These are phyloP conservation scores for Hygrophoropsis aurantiaca DNA, from an alignment of 768 basidiomycete genomes.

Conservation along the genomic window DNA sequence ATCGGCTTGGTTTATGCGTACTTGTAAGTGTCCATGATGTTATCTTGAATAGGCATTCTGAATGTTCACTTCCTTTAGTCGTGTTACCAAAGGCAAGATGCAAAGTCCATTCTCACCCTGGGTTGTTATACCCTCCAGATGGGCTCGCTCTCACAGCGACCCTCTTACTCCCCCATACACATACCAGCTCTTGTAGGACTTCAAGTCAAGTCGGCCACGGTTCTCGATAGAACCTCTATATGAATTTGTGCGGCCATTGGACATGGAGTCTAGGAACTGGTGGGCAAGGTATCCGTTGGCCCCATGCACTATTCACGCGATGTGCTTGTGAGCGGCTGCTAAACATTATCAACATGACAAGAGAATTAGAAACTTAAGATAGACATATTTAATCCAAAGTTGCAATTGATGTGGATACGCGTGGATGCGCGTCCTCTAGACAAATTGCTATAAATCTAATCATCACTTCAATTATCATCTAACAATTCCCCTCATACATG, in stretches of 20 bases:
- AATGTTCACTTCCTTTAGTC: not conserved
- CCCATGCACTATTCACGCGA: conserved; percentile 34
- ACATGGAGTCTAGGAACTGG: conserved; percentile 49
- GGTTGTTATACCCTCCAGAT: conserved; percentile 44
- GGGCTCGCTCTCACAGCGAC: conserved; percentile 47
- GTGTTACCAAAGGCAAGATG: not conserved
- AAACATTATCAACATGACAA: not conserved
- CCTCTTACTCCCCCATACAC: conserved; percentile 42
- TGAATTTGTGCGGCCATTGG: conserved; percentile 53
- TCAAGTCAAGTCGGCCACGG: conserved; percentile 54
- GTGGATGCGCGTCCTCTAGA: too few relatives aligned
- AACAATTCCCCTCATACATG: too few relatives aligned
- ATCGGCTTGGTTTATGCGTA: conserved; percentile 41
- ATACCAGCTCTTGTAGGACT: conserved; percentile 42
- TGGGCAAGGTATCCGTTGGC: conserved; percentile 45
- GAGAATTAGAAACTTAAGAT: too few relatives aligned
- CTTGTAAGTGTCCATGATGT: conserved; percentile 38
- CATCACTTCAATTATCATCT: too few relatives aligned
- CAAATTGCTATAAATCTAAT: too few relatives aligned
- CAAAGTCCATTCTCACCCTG: conserved; percentile 33
- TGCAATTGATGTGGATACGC: too few relatives aligned
- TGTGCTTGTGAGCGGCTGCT: not conserved
- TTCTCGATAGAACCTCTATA: conserved; percentile 64
- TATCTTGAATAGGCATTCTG: conserved; percentile 46
- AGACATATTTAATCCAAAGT: too few relatives aligned